Percentiles rank a stretch among this genome's conserved stretches.
Evolutionary conservation across 2,329 filamentous ascomycete species (phyloP).

Genomic region (Dendrostoma leiphaemia): DNA sequence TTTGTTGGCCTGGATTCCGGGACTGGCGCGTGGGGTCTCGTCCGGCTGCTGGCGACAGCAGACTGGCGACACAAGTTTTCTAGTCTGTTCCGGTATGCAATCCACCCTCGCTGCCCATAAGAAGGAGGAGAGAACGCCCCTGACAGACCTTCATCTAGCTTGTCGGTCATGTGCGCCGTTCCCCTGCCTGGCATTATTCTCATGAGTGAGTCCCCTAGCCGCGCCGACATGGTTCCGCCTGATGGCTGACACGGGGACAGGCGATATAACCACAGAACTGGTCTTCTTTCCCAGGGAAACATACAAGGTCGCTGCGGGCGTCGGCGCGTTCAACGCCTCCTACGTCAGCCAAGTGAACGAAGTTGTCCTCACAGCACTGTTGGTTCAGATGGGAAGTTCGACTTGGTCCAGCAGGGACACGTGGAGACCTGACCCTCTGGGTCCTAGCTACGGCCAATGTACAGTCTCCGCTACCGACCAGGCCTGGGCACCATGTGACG

Average conservation of each 20-base stretch:
- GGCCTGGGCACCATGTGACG: slow-evolving; percentile 6
- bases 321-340: slow-evolving; percentile 8
- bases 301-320: background rate
- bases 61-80: slow-evolving; percentile 13
- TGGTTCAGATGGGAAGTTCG: slow-evolving; percentile 8
- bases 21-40: slow-evolving; percentile 6
- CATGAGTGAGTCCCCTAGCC: too few species aligned
- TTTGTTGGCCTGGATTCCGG: slow-evolving; percentile 11
- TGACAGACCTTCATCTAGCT: too few species aligned
- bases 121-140: too few species aligned
- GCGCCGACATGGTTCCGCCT: too few species aligned
- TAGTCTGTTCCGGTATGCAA: slow-evolving; percentile 8
- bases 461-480: background rate
- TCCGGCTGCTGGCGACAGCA: slow-evolving; percentile 8
- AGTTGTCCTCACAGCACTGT: background rate
- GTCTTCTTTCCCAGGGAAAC: slow-evolving; percentile 11
- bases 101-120: too few species aligned
- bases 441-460: slow-evolving; percentile 1
- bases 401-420: slow-evolving; percentile 8
- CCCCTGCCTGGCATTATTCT: slow-evolving; percentile 8
- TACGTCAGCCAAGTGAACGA: slow-evolving; percentile 1
- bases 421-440: slow-evolving; percentile 3
- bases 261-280: slow-evolving; percentile 3
- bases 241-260: too few species aligned
- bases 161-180: slow-evolving; percentile 8